A percentile compares a stretch with the other conserved stretches of the same genome.
phyloP scores from a whole-genome alignment of 441 rosid species.

The Breynia disticha region DNA sequence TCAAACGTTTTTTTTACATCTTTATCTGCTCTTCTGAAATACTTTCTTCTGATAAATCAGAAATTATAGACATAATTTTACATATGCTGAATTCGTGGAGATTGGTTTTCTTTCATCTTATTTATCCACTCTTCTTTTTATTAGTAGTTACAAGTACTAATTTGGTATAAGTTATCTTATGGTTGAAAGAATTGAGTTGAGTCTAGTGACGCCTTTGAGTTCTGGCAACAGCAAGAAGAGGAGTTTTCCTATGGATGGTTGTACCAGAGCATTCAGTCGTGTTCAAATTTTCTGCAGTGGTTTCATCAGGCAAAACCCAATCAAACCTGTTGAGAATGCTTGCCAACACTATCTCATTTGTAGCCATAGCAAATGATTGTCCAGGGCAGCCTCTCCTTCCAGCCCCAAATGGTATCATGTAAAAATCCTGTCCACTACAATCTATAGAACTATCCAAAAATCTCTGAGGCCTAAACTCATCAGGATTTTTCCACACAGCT shows the following conservation, averaged over 20 bases:
- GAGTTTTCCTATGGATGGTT: conserved; percentile 6
- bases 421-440: conserved; percentile 3
- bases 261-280: conserved; percentile 2
- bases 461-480: conserved; percentile 11
- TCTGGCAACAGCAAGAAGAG: conserved; percentile 4
- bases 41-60: no score
- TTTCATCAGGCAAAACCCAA: conserved; percentile 3
- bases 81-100: no score
- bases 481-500: conserved; percentile 4
- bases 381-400: conserved; percentile 13
- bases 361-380: background rate
- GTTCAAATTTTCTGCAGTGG: background rate
- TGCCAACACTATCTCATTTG: conserved; percentile 5
- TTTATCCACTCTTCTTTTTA: no score
- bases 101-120: no score
- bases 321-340: conserved; percentile 6
- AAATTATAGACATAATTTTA: no score
- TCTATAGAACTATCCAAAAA: conserved; percentile 3
- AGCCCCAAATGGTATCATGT: conserved; percentile 8
- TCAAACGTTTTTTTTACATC: no score
- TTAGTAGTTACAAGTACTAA: no score
- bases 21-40: no score
- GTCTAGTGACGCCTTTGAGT: no score
- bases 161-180: no score
- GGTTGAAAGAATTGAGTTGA: no score